Percentiles rank a stretch among this genome's conserved stretches.
Conservation (phyloP, 257 asterid species). For the Scutellaria baicalensis region DNA sequence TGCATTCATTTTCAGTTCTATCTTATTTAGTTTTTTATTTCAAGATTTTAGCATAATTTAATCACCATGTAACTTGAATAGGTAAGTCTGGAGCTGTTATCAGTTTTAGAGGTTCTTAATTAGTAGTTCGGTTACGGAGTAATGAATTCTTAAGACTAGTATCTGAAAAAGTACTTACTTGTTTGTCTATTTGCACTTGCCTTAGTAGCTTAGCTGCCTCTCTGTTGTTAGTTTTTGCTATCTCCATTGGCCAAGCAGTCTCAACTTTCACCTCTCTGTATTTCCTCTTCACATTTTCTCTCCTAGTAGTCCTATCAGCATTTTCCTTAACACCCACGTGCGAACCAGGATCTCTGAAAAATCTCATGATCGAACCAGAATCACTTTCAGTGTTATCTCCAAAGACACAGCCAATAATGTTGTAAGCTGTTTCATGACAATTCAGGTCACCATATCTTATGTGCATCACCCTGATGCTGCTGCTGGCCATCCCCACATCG, state of each 20-base stretch:
- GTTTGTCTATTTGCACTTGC: slow-evolving; percentile 18
- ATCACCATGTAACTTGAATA: neutral
- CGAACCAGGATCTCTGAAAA: neutral
- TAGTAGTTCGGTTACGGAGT: neutral
- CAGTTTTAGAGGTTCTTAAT: neutral
- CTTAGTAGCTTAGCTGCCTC: slow-evolving; percentile 19
- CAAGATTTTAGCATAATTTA: neutral
- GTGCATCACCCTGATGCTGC: neutral
- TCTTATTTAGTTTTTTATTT: neutral
- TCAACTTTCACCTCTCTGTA: slow-evolving; percentile 27
- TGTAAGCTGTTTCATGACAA: slow-evolving; percentile 13
- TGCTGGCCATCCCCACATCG: neutral
- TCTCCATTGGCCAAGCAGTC: slow-evolving; percentile 11
- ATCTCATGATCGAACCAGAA: neutral
- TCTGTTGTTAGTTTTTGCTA: slow-evolving; percentile 22
- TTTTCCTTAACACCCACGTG: neutral
- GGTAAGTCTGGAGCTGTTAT: neutral
- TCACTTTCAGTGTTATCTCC: slow-evolving; percentile 11
- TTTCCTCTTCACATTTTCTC: slow-evolving; percentile 27
- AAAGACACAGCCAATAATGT: slow-evolving; percentile 8
- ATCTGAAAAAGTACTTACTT: slow-evolving; percentile 5
- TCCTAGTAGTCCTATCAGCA: neutral
- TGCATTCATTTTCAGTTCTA: too few species aligned
- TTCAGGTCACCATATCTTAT: slow-evolving; percentile 32
- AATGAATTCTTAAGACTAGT: neutral